Percentiles rank a stretch among this genome's conserved stretches.
Conservation (phyloP, 352 stramenopile species). For the Globisporangium nodosum region DNA sequence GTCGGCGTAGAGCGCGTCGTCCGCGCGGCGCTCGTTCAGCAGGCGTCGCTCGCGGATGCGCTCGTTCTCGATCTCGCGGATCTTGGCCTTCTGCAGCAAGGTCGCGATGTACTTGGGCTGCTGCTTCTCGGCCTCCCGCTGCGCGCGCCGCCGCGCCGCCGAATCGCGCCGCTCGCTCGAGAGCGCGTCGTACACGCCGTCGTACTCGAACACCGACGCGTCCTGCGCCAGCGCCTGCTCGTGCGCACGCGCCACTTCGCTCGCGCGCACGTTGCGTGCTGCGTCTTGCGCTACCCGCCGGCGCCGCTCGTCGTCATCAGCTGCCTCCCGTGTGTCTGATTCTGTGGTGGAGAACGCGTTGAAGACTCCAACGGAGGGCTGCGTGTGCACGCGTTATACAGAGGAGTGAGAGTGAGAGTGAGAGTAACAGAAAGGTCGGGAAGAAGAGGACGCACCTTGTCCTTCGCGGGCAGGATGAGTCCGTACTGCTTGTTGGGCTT, state of each 20-base stretch:
- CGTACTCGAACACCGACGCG: constrained; percentile 88
- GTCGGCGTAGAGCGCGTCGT: constrained; percentile 78
- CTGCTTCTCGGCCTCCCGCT: constrained; percentile 59
- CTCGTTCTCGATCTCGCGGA: constrained; percentile 87
- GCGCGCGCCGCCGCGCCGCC: constrained; percentile 31
- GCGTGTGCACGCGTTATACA: neutral
- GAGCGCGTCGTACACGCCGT: constrained; percentile 87
- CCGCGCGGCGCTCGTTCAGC: constrained; percentile 76
- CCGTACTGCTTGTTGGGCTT: constrained; percentile 21
- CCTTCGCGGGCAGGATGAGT: constrained; percentile 15
- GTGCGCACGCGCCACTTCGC: constrained; percentile 41
- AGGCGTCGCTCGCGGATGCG: constrained; percentile 82
- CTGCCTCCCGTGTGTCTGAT: neutral
- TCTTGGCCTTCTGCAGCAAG: constrained; percentile 86
- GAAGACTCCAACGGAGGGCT: constrained; percentile 4
- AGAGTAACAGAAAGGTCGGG: neutral
- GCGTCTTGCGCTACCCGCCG: constrained; percentile 41
- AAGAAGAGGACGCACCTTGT: constrained; percentile 4
- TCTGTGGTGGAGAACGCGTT: constrained; percentile 9
- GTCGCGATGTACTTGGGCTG: constrained; percentile 87
- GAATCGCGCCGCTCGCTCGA: constrained; percentile 36
- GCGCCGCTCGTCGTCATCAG: neutral
- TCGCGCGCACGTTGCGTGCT: constrained; percentile 43
- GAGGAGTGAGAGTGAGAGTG: neutral
- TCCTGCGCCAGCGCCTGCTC: constrained; percentile 66